A percentile compares a stretch with the other conserved stretches of the same genome.
These are phyloP conservation scores for Drosera capensis DNA, from an alignment of 148 eudicot genomes.

Conservation along the genomic window DNA sequence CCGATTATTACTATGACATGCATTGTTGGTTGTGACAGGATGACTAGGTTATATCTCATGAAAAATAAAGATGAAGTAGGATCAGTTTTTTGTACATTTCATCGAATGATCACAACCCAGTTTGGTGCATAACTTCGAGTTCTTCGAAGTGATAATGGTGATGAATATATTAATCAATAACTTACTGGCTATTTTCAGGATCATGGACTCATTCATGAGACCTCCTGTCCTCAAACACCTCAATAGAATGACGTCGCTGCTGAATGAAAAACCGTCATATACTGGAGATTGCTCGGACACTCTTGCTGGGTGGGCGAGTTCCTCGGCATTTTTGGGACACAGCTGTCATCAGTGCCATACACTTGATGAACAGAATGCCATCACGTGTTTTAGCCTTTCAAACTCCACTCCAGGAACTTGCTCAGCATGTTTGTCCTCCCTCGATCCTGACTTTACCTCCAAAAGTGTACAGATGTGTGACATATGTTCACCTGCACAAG, in stretches of 20 bases:
- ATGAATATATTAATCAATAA: not conserved
- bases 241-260: constrained; percentile 1
- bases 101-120: not conserved
- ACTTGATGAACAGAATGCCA: not conserved
- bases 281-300: not conserved
- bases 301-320: not conserved
- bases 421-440: not conserved
- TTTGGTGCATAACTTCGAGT: not conserved
- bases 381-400: not conserved
- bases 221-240: not conserved
- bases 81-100: not conserved
- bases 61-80: constrained; percentile 2
- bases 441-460: not conserved
- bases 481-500: not conserved
- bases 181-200: not conserved
- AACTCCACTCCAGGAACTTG: not conserved
- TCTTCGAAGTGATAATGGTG: not conserved
- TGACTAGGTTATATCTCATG: constrained; percentile 1
- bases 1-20: not conserved
- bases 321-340: not conserved
- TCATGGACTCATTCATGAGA: not conserved
- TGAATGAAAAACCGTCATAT: constrained; percentile 1
- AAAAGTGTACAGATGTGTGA: not conserved
- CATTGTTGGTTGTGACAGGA: constrained; percentile 1
- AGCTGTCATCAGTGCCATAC: not conserved